A percentile compares a stretch with the other conserved stretches of the same genome.
phyloP scores from a whole-genome alignment of 768 basidiomycete genomes.

The Hirschioporus abietinus region DNA sequence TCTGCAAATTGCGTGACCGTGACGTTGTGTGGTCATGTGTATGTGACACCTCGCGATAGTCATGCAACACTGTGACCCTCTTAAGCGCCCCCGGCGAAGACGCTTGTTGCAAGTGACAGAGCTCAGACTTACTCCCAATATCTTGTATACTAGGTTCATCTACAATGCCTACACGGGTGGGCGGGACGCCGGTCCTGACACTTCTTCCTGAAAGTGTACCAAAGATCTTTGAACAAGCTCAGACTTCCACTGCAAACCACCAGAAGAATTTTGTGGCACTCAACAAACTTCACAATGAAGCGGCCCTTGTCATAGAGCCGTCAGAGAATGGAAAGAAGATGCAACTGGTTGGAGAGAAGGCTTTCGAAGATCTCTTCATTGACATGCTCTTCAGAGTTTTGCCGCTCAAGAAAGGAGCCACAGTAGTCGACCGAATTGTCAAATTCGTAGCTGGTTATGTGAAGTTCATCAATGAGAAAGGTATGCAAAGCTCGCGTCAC shows the following conservation, averaged over 20 bases:
- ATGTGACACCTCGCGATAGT: neutral
- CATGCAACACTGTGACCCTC: too few species aligned
- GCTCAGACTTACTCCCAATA: neutral
- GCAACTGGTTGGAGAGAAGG: constrained; percentile 69
- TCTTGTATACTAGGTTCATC: neutral
- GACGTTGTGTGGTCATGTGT: neutral
- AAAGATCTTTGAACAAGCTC: constrained; percentile 77
- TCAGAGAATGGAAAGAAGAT: constrained; percentile 42
- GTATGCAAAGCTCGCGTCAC: constrained; percentile 32
- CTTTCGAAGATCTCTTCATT: constrained; percentile 65
- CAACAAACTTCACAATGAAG: constrained; percentile 70
- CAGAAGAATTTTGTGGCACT: constrained; percentile 84
- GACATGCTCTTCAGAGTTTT: constrained; percentile 56
- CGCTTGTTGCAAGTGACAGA: too few species aligned
- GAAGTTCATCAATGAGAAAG: constrained; percentile 69
- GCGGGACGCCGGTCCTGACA: neutral
- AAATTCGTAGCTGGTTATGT: constrained; percentile 82
- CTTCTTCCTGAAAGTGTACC: constrained; percentile 33
- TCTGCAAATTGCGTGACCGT: neutral
- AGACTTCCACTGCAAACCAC: constrained; percentile 71
- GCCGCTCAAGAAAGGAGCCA: constrained; percentile 73
- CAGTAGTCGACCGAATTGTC: constrained; percentile 67
- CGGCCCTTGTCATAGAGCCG: constrained; percentile 46
- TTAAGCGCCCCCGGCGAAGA: too few species aligned
- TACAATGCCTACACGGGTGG: constrained; percentile 10